A percentile compares a stretch with the other conserved stretches of the same genome.
phyloP scores from a whole-genome alignment of 2,329 filamentous ascomycete species.

The Dendrostoma leiphaemia region DNA sequence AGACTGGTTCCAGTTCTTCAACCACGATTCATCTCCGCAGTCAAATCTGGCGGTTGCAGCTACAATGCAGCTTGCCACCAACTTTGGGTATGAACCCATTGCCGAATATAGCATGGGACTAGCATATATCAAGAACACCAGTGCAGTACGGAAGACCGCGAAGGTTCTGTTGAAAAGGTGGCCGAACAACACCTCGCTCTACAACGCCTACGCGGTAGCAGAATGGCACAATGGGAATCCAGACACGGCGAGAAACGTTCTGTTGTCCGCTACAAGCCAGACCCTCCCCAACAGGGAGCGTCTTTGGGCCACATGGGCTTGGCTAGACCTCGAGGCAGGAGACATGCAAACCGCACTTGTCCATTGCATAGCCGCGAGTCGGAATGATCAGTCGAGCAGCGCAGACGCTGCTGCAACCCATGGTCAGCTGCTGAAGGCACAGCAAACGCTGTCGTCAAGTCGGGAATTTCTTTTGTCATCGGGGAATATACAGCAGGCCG shows the following conservation, averaged over 20 bases:
- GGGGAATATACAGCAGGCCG: constrained; percentile 45
- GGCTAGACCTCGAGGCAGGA: constrained; percentile 57
- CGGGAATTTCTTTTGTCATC: constrained; percentile 56
- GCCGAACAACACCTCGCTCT: constrained; percentile 64
- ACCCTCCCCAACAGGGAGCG: constrained; percentile 45
- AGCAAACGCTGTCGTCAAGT: constrained; percentile 49
- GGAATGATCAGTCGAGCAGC: constrained; percentile 9
- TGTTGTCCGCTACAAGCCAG: constrained; percentile 59
- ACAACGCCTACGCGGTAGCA: constrained; percentile 75
- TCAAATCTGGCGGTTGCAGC: constrained; percentile 48
- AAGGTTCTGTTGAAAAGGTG: constrained; percentile 71
- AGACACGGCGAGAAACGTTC: constrained; percentile 60
- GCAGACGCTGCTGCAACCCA: constrained; percentile 3
- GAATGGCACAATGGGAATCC: constrained; percentile 60
- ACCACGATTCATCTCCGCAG: constrained; percentile 32
- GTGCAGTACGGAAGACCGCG: constrained; percentile 64
- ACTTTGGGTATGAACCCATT: constrained; percentile 47
- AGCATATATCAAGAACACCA: constrained; percentile 53
- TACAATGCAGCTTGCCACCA: constrained; percentile 56
- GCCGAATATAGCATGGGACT: constrained; percentile 71
- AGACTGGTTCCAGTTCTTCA: constrained; percentile 44
- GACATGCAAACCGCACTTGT: constrained; percentile 33
- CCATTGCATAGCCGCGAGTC: constrained; percentile 33
- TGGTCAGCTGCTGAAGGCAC: constrained; percentile 49
- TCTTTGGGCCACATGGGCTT: constrained; percentile 64